These are phyloP conservation scores for Naganishia sp. DNA, from an alignment of 1,284 basidiomycete genomes.

Conservation along the genomic window DNA sequence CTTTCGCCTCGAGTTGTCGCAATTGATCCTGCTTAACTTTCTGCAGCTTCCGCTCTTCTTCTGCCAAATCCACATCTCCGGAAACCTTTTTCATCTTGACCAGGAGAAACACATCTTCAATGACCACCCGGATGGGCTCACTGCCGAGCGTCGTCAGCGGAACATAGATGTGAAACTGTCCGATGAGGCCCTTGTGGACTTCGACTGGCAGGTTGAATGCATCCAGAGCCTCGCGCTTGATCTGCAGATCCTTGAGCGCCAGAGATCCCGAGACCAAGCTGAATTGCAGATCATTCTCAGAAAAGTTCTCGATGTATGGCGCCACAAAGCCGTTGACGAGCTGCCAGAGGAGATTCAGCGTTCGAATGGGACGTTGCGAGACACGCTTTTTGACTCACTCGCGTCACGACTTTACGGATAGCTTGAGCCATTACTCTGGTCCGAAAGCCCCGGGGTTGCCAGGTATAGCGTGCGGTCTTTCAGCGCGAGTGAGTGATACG, in stretches of 20 bases:
- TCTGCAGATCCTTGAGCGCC: slow-evolving; percentile 64
- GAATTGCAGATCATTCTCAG: slow-evolving; percentile 75
- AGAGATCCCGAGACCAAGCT: slow-evolving; percentile 25
- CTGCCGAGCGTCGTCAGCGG: slow-evolving; percentile 94
- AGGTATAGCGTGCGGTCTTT: too few relatives aligned
- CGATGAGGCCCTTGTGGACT: slow-evolving; percentile 91
- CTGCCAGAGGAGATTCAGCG: slow-evolving; percentile 50
- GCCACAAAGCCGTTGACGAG: slow-evolving; percentile 89
- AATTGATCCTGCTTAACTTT: slow-evolving; percentile 86
- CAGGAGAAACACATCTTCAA: slow-evolving; percentile 94
- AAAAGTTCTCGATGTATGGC: slow-evolving; percentile 95
- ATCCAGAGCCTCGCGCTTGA: slow-evolving; percentile 94
- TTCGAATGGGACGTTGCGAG: not conserved
- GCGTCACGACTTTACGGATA: slow-evolving; percentile 28
- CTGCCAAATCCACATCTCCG: slow-evolving; percentile 68
- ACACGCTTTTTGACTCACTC: not conserved
- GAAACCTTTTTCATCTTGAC: slow-evolving; percentile 59
- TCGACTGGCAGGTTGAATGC: slow-evolving; percentile 96
- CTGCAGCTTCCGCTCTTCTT: slow-evolving; percentile 80
- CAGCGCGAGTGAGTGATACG: too few relatives aligned
- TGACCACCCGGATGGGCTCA: slow-evolving; percentile 85
- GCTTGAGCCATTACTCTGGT: slow-evolving; percentile 21
- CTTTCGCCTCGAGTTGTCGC: slow-evolving; percentile 83
- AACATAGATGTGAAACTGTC: slow-evolving; percentile 87
- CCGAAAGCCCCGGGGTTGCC: not conserved